phyloP scores from a whole-genome alignment of 352 stramenopile genomes.

The Pythium monospermum region DNA sequence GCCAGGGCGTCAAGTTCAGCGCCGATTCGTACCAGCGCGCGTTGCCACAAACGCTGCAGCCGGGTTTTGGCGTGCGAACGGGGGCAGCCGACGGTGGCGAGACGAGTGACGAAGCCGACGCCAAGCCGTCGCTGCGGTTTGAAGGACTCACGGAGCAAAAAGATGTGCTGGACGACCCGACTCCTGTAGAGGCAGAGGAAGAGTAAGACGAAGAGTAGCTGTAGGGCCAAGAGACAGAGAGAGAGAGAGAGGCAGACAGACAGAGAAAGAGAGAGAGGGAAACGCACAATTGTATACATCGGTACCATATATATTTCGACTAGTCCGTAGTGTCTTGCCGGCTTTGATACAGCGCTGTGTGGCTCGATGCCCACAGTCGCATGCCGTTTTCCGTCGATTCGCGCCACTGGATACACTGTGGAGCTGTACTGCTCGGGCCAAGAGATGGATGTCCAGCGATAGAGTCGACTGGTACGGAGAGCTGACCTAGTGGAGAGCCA shows the following conservation, averaged over 20 bases:
- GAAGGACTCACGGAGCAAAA: constrained; percentile 58
- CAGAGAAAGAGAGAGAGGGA: background rate
- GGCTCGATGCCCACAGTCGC: background rate
- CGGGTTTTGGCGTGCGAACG: constrained; percentile 39
- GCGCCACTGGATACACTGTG: no score
- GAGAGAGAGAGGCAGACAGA: background rate
- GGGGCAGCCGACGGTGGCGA: constrained; percentile 27
- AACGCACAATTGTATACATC: background rate
- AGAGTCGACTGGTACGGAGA: background rate
- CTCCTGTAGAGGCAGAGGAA: constrained; percentile 54
- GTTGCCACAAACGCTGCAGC: constrained; percentile 43
- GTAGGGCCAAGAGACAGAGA: background rate
- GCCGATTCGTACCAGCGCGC: constrained; percentile 51
- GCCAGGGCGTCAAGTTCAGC: constrained; percentile 76
- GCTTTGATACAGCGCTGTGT: background rate
- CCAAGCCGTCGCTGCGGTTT: constrained; percentile 42
- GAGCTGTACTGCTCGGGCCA: no score
- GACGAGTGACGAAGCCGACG: constrained; percentile 30
- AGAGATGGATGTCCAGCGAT: no score
- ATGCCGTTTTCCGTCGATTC: no score
- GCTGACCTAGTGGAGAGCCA: background rate
- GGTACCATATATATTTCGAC: background rate
- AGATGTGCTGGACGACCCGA: constrained; percentile 76
- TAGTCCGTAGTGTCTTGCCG: background rate
- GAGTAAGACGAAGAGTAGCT: constrained; percentile 1